Conservation (phyloP, 139 green algal genomes). For the Coelastrella sp. region DNA sequence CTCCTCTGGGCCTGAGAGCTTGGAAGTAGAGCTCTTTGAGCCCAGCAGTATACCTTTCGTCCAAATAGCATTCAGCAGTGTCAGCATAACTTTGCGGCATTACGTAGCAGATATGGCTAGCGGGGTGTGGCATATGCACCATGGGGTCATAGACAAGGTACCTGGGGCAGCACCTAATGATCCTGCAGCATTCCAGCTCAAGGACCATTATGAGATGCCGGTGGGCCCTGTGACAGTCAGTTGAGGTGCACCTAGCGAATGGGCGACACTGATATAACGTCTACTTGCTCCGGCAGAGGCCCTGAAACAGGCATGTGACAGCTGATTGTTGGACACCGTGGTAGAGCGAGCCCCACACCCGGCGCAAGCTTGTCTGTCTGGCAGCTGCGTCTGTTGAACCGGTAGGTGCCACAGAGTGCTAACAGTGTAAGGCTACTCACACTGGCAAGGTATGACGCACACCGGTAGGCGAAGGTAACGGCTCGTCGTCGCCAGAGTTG, state of each 20-base stretch:
- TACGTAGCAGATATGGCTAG: slow-evolving; percentile 63
- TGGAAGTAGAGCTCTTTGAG: slow-evolving; percentile 80
- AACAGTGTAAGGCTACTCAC: too few relatives aligned
- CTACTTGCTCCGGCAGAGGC: too few relatives aligned
- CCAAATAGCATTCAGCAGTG: slow-evolving; percentile 80
- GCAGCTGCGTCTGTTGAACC: too few relatives aligned
- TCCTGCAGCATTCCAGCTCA: slow-evolving; percentile 68
- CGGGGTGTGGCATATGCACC: slow-evolving; percentile 76
- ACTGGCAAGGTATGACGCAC: too few relatives aligned
- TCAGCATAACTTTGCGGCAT: slow-evolving; percentile 70
- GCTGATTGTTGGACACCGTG: too few relatives aligned
- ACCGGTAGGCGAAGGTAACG: too few relatives aligned
- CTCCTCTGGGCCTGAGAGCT: slow-evolving; percentile 69
- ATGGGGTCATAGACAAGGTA: slow-evolving; percentile 83
- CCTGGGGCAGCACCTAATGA: slow-evolving; percentile 76
- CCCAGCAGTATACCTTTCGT: slow-evolving; percentile 82
- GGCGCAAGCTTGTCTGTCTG: too few relatives aligned
- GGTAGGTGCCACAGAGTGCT: too few relatives aligned
- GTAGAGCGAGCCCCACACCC: too few relatives aligned
- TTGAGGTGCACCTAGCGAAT: neutral
- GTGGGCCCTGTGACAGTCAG: neutral
- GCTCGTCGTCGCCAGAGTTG: too few relatives aligned
- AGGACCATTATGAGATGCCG: slow-evolving; percentile 65
- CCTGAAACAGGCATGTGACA: too few relatives aligned
- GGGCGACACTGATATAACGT: too few relatives aligned